phyloP scores from a whole-genome alignment of 495 filamentous ascomycete genomes.

The Talaromyces adpressus region DNA sequence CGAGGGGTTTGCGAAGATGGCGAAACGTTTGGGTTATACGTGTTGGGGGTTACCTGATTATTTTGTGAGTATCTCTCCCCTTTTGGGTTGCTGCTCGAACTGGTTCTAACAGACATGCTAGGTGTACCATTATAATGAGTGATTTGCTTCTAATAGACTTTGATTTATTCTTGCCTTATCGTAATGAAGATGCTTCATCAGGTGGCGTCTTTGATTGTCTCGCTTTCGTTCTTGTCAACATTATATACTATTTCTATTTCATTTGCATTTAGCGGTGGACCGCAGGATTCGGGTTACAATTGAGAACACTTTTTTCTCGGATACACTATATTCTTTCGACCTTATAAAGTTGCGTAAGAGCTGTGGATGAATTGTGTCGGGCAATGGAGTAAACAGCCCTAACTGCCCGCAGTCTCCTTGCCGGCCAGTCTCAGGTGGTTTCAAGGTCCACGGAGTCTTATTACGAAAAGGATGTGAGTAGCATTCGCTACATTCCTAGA shows the following conservation, averaged over 20 bases:
- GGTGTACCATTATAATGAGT: constrained; percentile 92
- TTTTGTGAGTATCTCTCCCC: constrained; percentile 55
- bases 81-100: constrained; percentile 3
- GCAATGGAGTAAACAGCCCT: too few species aligned
- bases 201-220: neutral
- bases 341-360: too few species aligned
- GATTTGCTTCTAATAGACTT: constrained; percentile 17
- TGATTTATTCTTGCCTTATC: neutral
- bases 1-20: constrained; percentile 98
- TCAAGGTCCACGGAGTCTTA: too few species aligned
- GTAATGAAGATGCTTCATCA: neutral
- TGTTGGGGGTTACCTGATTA: constrained; percentile 89
- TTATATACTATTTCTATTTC: neutral
- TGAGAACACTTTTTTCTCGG: neutral
- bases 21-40: constrained; percentile 74
- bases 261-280: constrained; percentile 2
- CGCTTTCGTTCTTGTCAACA: neutral
- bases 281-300: neutral
- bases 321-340: neutral
- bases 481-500: too few species aligned
- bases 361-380: too few species aligned
- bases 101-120: constrained; percentile 25
- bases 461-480: too few species aligned
- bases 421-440: too few species aligned
- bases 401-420: too few species aligned